Percentiles rank a stretch among this genome's conserved stretches.
Evolutionary conservation across 2,329 filamentous ascomycete genomes (phyloP).

Genomic region (Arthrobotrys megalospora): DNA sequence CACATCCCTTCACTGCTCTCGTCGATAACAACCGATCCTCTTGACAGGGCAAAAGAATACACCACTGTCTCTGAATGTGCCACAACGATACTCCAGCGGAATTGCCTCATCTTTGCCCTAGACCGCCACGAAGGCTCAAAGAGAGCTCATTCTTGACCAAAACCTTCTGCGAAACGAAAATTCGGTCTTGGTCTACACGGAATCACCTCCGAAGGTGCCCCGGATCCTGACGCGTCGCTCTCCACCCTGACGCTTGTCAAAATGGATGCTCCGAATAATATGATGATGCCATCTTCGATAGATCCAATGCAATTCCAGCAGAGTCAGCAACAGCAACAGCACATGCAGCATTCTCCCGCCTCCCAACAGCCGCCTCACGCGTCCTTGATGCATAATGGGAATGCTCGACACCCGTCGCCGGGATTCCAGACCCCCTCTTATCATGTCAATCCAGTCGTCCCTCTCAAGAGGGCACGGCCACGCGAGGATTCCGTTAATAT

Average conservation of each 20-base stretch:
- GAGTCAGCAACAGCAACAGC: constrained; percentile 34
- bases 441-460: constrained; percentile 87
- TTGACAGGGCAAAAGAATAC: background rate
- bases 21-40: background rate
- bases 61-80: background rate
- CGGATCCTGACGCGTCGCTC: constrained; percentile 34
- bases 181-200: background rate
- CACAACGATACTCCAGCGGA: background rate
- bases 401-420: constrained; percentile 85
- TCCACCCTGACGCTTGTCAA: background rate
- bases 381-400: constrained; percentile 83
- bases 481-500: constrained; percentile 86
- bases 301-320: constrained; percentile 70
- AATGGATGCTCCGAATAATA: constrained; percentile 65
- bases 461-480: constrained; percentile 87
- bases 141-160: background rate
- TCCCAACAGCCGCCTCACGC: constrained; percentile 65
- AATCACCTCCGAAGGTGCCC: background rate
- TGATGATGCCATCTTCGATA: constrained; percentile 74
- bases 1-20: background rate
- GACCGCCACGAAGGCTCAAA: background rate
- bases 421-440: constrained; percentile 84
- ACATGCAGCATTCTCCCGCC: constrained; percentile 52
- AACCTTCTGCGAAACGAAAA: background rate
- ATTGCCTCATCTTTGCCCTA: background rate